Evolutionary conservation across 1,284 basidiomycete species (phyloP).

Genomic region (Apiotrichum laibachii): DNA sequence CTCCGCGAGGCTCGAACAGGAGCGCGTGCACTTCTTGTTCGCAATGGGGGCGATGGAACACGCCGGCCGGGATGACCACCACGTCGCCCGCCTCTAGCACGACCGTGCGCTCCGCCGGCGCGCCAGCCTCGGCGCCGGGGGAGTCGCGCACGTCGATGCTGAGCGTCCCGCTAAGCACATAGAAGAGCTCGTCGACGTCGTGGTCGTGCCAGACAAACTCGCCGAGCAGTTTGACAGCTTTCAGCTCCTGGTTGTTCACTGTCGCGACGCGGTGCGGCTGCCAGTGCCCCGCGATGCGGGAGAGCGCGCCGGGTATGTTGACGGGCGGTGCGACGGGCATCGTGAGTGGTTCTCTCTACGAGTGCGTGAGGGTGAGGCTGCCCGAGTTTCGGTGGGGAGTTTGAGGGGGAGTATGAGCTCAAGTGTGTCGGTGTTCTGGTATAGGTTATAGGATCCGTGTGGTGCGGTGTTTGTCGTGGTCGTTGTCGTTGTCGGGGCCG

Average conservation of each 20-base stretch:
- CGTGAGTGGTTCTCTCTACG: too few relatives aligned
- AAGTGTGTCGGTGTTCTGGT: too few relatives aligned
- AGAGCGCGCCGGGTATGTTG: constrained; percentile 2
- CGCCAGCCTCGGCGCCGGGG: background rate
- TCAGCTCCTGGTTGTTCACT: constrained; percentile 15
- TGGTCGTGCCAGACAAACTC: constrained; percentile 17
- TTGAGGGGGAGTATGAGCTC: too few relatives aligned
- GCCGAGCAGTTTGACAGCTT: constrained; percentile 12
- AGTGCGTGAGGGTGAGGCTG: too few relatives aligned
- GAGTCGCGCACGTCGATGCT: constrained; percentile 7
- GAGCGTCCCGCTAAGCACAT: constrained; percentile 5
- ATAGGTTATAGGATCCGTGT: too few relatives aligned
- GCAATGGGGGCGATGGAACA: constrained; percentile 4
- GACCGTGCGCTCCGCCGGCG: background rate
- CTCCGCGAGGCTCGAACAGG: constrained; percentile 6
- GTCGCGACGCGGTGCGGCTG: constrained; percentile 10
- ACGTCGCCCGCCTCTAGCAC: constrained; percentile 7
- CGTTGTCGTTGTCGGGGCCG: too few relatives aligned
- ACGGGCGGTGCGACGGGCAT: background rate
- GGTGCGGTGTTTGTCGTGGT: too few relatives aligned
- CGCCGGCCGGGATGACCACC: constrained; percentile 5
- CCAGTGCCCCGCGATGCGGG: constrained; percentile 7
- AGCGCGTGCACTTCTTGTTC: background rate
- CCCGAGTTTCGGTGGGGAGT: too few relatives aligned
- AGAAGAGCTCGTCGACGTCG: constrained; percentile 17